phyloP scores from a whole-genome alignment of 2,329 filamentous ascomycete genomes.

The Colletotrichum tamarilloi region DNA sequence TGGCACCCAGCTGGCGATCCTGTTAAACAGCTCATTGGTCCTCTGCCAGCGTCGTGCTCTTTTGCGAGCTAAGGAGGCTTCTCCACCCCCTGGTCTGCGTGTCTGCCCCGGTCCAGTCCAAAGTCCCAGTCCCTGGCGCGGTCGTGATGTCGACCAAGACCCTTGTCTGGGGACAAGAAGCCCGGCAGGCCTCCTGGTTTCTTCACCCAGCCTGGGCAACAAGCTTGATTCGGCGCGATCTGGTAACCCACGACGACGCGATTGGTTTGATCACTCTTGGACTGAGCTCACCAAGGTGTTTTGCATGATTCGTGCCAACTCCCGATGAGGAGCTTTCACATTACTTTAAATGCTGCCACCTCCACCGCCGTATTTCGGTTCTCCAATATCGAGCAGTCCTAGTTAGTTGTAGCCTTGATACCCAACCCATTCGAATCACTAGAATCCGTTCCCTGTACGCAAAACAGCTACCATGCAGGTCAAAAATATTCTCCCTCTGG shows the following conservation, averaged over 20 bases:
- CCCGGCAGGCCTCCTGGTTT: neutral
- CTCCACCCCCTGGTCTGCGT: conserved; percentile 8
- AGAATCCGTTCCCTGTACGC: neutral
- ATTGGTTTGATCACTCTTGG: conserved; percentile 1
- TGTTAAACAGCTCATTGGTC: neutral
- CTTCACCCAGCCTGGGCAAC: conserved; percentile 14
- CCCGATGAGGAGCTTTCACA: neutral
- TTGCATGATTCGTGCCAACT: conserved; percentile 3
- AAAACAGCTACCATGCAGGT: conserved; percentile 22
- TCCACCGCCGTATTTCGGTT: neutral
- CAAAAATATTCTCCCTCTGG: conserved; percentile 32
- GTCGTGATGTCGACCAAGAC: conserved; percentile 33
- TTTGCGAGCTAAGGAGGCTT: conserved; percentile 20
- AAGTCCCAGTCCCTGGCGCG: conserved; percentile 19
- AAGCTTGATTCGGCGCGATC: conserved; percentile 22
- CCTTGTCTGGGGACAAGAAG: conserved; percentile 16
- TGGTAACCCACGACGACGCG: conserved; percentile 8
- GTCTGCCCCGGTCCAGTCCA: neutral
- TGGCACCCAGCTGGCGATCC: conserved; percentile 20
- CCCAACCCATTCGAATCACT: neutral
- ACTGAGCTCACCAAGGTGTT: neutral
- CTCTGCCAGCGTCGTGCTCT: neutral
- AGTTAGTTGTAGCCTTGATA: neutral
- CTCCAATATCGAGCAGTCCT: too few species aligned
- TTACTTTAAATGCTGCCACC: conserved; percentile 25